These are phyloP conservation scores for Quercus gilva DNA, from an alignment of 306 rosid species.

Conservation along the genomic window DNA sequence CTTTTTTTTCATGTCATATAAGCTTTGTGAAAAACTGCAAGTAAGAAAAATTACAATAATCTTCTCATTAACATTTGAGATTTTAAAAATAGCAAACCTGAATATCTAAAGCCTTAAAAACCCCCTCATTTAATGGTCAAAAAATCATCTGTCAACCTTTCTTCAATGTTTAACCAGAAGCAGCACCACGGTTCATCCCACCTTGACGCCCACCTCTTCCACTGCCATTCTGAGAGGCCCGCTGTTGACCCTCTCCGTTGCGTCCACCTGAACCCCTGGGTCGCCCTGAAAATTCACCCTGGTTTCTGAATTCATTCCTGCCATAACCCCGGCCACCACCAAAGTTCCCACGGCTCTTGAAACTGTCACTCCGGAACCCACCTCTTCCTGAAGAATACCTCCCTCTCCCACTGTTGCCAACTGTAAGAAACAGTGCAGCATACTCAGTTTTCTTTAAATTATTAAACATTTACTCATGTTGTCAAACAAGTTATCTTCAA, in stretches of 20 bases:
- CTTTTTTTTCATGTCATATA: conserved; percentile 14
- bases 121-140: conserved; percentile 34
- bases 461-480: background rate
- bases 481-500: background rate
- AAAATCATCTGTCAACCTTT: conserved; percentile 39
- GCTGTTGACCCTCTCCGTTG: conserved; percentile 66
- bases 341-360: conserved; percentile 68
- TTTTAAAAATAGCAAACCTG: conserved; percentile 33
- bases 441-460: conserved; percentile 18
- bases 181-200: conserved; percentile 39
- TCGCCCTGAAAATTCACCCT: conserved; percentile 74
- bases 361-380: conserved; percentile 67
- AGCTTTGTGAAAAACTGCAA: conserved; percentile 12
- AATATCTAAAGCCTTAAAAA: conserved; percentile 30
- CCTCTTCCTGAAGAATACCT: conserved; percentile 79
- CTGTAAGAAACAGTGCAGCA: conserved; percentile 35
- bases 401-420: conserved; percentile 80
- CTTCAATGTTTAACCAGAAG: conserved; percentile 35
- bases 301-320: conserved; percentile 80
- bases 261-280: conserved; percentile 52
- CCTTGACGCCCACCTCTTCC: conserved; percentile 84
- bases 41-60: conserved; percentile 1
- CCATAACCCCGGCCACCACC: conserved; percentile 77
- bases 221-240: conserved; percentile 55
- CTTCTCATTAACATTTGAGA: conserved; percentile 36